Evolutionary conservation across 129 eudicot genomes (phyloP), one percentile per base, ranked within the genome.

Genomic region (Saposhnikovia divaricata): DNA sequence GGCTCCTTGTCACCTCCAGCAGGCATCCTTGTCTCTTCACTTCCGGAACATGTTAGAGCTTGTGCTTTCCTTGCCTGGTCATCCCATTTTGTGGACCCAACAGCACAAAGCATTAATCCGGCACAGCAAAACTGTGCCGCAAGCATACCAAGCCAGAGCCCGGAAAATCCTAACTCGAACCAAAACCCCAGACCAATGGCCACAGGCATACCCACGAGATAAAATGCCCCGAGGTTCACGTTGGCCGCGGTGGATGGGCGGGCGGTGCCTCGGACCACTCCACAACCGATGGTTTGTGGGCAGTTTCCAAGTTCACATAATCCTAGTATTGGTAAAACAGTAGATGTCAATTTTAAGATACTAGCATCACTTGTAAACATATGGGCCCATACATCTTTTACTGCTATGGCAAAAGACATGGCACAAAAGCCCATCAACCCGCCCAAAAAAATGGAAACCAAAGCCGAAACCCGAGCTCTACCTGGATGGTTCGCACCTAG

Each of bases 41-140:
- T 83, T 44, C 77, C 83, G 51, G 84, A 70, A 85, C 88, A 86
- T 74, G 97, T 88, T 78, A 91, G 89, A 81, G 76, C 73, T 68
- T 86, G 90, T 39, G 97, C 97, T 83, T 86, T 85, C 80, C 73
- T 75, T 10, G 93, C 92, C 81, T 91, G 92, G 21, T 77, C 77
- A 46, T 85, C 84, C 97, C 97, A 91, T 53, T 91, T 86, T 6
- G 97, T 91, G 79, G 90, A 84, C 85, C 89, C 92, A 25, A 89
- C 89, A 79, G 86, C 97, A 82, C 85, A 86, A 53, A 91, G 79
- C 93, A 91, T 87, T 25, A 89, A 77, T 85, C 92, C 93, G 25
- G 93, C 97, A 86, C 97, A 91, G 43, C 88, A 84, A 37, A 89
- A 87, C 53, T 91, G 97, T 89, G 97, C 97, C 47, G 92, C 81